phyloP scores from a whole-genome alignment of 208 protist species.

The Herpetomonas tarakana region DNA sequence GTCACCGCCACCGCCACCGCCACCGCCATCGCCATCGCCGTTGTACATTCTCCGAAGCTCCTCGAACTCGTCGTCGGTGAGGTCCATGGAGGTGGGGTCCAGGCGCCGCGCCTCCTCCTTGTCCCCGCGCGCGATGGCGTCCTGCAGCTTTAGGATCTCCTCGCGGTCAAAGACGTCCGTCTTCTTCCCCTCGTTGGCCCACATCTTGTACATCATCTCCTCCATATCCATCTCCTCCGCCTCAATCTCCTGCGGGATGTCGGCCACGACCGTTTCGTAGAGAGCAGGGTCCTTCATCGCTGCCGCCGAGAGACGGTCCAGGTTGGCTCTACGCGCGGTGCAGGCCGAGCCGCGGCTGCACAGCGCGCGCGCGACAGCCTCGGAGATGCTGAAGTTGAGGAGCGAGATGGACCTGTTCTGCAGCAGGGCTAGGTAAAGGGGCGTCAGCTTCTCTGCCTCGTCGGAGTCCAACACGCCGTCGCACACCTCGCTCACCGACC shows the following conservation, averaged over 20 bases:
- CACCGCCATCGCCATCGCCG: neutral
- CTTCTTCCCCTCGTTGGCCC: slow-evolving; percentile 33
- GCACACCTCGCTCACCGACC: slow-evolving; percentile 49
- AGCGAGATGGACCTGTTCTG: neutral
- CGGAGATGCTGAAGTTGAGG: neutral
- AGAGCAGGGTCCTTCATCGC: neutral
- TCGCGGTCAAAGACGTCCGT: slow-evolving; percentile 63
- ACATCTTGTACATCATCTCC: slow-evolving; percentile 64
- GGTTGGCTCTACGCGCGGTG: neutral
- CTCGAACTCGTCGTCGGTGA: slow-evolving; percentile 60
- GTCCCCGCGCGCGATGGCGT: slow-evolving; percentile 42
- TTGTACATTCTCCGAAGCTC: slow-evolving; percentile 23
- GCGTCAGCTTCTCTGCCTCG: slow-evolving; percentile 31
- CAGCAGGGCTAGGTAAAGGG: slow-evolving; percentile 14
- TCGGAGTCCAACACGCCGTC: slow-evolving; percentile 42
- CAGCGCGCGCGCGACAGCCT: neutral
- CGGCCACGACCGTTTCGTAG: slow-evolving; percentile 19
- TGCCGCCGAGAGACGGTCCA: neutral
- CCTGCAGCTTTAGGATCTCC: slow-evolving; percentile 55
- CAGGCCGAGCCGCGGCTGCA: neutral
- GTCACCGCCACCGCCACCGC: too few species aligned
- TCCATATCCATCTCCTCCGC: slow-evolving; percentile 66
- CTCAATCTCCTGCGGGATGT: slow-evolving; percentile 35
- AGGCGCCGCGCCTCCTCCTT: slow-evolving; percentile 36
- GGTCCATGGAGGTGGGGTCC: slow-evolving; percentile 47